Evolutionary conservation across 2,329 filamentous ascomycete species (phyloP).

Genomic region (Alternaria sp.): DNA sequence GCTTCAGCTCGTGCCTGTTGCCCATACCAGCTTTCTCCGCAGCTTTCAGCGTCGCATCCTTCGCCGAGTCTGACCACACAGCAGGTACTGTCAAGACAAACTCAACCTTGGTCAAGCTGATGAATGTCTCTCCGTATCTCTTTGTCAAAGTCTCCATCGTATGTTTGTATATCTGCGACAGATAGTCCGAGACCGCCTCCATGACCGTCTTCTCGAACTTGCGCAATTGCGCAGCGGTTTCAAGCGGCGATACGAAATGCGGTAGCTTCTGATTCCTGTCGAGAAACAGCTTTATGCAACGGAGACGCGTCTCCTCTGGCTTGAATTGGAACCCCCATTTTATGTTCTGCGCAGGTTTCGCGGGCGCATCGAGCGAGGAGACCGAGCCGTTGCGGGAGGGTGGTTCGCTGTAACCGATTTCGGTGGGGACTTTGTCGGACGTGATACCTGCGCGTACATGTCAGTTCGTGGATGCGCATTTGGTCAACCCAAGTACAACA

Average conservation of each 20-base stretch:
- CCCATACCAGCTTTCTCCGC: conserved; percentile 83
- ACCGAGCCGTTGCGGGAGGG: conserved; percentile 16
- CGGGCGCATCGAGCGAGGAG: conserved; percentile 26
- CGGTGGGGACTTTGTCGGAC: conserved; percentile 85
- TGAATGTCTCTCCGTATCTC: conserved; percentile 79
- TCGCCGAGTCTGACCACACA: conserved; percentile 85
- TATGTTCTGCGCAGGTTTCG: conserved; percentile 37
- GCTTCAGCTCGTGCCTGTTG: conserved; percentile 70
- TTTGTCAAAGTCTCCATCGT: conserved; percentile 79
- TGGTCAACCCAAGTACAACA: not conserved
- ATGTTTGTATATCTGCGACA: conserved; percentile 76
- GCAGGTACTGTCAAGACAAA: conserved; percentile 79
- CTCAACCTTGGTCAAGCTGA: conserved; percentile 76
- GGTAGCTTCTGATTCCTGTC: conserved; percentile 81
- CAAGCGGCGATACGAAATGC: conserved; percentile 78
- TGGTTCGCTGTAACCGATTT: conserved; percentile 64
- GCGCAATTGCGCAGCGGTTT: conserved; percentile 78
- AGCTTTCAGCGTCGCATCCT: conserved; percentile 79
- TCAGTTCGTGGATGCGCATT: conserved; percentile 13
- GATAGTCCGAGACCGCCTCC: conserved; percentile 80
- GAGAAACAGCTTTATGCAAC: conserved; percentile 85
- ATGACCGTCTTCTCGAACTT: conserved; percentile 77
- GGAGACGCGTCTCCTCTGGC: conserved; percentile 75
- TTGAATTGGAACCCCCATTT: conserved; percentile 88
- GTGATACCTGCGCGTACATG: conserved; percentile 61